A percentile compares a stretch with the other conserved stretches of the same genome.
These are phyloP conservation scores for Dendrobium officinale DNA, from an alignment of 106 monocot species.

Conservation along the genomic window DNA sequence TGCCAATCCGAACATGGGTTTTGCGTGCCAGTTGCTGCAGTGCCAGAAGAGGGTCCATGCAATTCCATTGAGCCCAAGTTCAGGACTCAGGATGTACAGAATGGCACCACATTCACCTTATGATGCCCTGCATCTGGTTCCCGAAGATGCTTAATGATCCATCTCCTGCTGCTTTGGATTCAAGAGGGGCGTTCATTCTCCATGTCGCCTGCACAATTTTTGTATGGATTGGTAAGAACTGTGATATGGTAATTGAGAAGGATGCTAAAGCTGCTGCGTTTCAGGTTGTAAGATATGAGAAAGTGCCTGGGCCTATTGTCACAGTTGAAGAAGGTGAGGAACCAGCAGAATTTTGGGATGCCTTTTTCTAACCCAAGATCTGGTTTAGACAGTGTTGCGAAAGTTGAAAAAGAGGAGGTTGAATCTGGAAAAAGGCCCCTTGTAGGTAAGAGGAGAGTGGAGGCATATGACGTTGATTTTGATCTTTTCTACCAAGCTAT, in stretches of 20 bases:
- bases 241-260: constrained; percentile 70
- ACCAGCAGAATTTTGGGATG: constrained; percentile 74
- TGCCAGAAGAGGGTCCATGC: constrained; percentile 98
- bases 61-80: constrained; percentile 80
- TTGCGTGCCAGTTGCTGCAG: constrained; percentile 87
- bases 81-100: constrained; percentile 66
- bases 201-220: constrained; percentile 67
- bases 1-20: constrained; percentile 98
- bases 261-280: constrained; percentile 86
- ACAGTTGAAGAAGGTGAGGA: constrained; percentile 71
- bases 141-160: constrained; percentile 76
- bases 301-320: constrained; percentile 62
- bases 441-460: constrained; percentile 57
- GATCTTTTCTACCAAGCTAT: constrained; percentile 74
- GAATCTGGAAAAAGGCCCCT: constrained; percentile 11
- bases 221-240: constrained; percentile 77
- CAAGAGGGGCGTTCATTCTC: constrained; percentile 84
- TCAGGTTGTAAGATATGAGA: constrained; percentile 94
- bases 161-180: constrained; percentile 57
- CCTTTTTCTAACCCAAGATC: constrained; percentile 35
- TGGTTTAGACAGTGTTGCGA: constrained; percentile 11
- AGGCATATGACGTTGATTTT: constrained; percentile 75
- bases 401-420: constrained; percentile 24
- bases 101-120: constrained; percentile 95
- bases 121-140: constrained; percentile 85